Evolutionary conservation across 1,284 basidiomycete genomes (phyloP), one percentile per base, ranked within the genome.

Genomic region (Afroboletus lepidellus): DNA sequence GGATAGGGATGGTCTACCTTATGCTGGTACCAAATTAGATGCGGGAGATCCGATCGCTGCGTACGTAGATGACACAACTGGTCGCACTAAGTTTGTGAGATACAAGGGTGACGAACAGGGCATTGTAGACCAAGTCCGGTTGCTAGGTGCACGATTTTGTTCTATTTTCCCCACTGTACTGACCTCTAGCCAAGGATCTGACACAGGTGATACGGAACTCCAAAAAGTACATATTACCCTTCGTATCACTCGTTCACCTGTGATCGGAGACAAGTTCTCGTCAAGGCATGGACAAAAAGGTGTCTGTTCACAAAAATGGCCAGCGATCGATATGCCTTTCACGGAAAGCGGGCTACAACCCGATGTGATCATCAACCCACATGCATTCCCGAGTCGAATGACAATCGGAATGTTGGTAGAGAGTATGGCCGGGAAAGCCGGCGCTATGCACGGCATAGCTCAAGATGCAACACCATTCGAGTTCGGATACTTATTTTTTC

Each of bases 361-460:
- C 2, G 97, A 99, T 71, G 87, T 99, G 49, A 99, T 99, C 71
- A 99, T 99, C 78, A 99, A 99, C 73, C 97, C 97, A 30, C 97
- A 99, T 71, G 97, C 97, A 20, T 99, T 99, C 80, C 97, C 97
- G 2, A 93, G 89, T 77, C 93, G 97, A 62, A 99, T 99, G 97
- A 99, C 97, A 8, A 99, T 99, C 64, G 97, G 97, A 54, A 99
- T 99, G 97, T 86, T 99, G 67, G 94, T 99, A 57, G 97, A 99
- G 79, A 95, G 92, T 72, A 89, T 99, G 84, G 97, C 97, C 2
- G 97, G 95, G 37, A 99, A 99, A 72, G 91, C 96, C 1, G 97
- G 97, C 55, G 92, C 96, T 3, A 92, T 99, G 89, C 97, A 99
- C 65, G 97, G 97, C 39, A 79, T 99, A 34, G 93, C 95, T 5